Conservation (phyloP, 352 stramenopile genomes). For the Pythium aristosporum region DNA sequence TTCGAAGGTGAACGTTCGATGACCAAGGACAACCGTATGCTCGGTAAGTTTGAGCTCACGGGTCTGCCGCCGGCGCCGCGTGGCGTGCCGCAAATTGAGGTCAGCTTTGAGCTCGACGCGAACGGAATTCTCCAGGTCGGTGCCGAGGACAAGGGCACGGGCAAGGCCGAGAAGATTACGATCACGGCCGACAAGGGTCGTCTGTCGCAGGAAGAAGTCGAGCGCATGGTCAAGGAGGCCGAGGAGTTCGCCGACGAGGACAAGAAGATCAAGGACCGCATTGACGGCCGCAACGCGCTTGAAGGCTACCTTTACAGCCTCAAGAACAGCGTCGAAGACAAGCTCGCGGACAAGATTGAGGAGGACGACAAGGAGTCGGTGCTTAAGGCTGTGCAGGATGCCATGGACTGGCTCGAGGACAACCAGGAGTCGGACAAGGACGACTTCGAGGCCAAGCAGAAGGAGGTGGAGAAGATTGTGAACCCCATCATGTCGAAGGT, state of each 20-base stretch:
- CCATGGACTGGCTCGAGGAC: slow-evolving; percentile 99
- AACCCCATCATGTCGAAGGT: slow-evolving; percentile 99
- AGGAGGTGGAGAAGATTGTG: slow-evolving; percentile 97
- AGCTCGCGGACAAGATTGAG: slow-evolving; percentile 95
- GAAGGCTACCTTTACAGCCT: slow-evolving; percentile 97
- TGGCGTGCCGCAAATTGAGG: slow-evolving; percentile 99
- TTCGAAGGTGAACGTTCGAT: slow-evolving; percentile 99
- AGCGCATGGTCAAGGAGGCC: slow-evolving; percentile 98
- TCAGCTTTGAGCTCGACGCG: slow-evolving; percentile 99
- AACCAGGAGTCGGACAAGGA: slow-evolving; percentile 98
- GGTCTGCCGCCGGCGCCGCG: slow-evolving; percentile 97
- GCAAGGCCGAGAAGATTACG: slow-evolving; percentile 97
- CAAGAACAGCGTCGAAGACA: slow-evolving; percentile 94
- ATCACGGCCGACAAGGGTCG: slow-evolving; percentile 99
- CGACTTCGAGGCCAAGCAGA: slow-evolving; percentile 97
- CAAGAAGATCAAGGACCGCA: slow-evolving; percentile 96
- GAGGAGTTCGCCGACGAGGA: slow-evolving; percentile 99
- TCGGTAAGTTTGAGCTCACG: slow-evolving; percentile 99
- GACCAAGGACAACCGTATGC: slow-evolving; percentile 99
- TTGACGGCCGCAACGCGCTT: slow-evolving; percentile 96
- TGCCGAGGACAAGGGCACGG: slow-evolving; percentile 98
- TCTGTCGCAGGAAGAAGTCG: slow-evolving; percentile 98
- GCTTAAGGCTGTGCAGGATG: slow-evolving; percentile 94
- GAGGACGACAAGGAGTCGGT: slow-evolving; percentile 92
- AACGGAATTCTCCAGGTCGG: slow-evolving; percentile 99